These are phyloP conservation scores for Picea glauca DNA, from an alignment of 75 land plant genomes.

Conservation along the genomic window DNA sequence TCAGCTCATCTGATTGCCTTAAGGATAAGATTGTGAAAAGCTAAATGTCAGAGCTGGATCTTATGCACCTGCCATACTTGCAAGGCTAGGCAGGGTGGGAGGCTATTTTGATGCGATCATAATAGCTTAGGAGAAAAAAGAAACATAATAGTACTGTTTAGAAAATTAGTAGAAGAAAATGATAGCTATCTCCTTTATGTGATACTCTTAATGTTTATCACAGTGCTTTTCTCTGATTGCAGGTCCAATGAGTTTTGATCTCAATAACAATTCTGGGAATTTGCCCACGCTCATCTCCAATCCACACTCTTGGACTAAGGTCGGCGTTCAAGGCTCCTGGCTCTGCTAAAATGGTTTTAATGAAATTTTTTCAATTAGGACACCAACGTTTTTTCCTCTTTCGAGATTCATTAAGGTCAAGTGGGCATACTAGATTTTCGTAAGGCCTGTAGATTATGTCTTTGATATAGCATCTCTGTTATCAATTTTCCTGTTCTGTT, in stretches of 20 bases:
- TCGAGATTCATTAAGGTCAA: background rate
- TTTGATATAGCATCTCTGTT: background rate
- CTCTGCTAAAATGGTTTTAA: background rate
- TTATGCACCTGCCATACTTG: no score
- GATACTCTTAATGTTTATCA: background rate
- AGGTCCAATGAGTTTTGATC: constrained; percentile 54
- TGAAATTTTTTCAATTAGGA: background rate
- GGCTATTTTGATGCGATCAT: no score
- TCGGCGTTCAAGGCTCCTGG: background rate
- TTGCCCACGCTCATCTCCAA: constrained; percentile 37
- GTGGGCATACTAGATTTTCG: background rate
- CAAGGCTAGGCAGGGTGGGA: no score
- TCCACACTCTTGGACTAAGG: constrained; percentile 69
- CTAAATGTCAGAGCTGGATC: no score
- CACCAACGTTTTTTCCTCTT: background rate
- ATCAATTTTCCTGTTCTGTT: background rate
- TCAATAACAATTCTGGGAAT: constrained; percentile 21
- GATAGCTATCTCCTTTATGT: background rate
- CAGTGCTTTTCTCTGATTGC: background rate
- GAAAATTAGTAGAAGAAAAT: background rate
- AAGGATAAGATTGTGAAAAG: no score
- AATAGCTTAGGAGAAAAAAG: no score
- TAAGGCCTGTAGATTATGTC: background rate
- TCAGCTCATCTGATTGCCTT: no score
- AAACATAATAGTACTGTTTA: no score